Conservation (phyloP, 176 grass and related monocot genomes). For the Phyllostachys edulis region DNA sequence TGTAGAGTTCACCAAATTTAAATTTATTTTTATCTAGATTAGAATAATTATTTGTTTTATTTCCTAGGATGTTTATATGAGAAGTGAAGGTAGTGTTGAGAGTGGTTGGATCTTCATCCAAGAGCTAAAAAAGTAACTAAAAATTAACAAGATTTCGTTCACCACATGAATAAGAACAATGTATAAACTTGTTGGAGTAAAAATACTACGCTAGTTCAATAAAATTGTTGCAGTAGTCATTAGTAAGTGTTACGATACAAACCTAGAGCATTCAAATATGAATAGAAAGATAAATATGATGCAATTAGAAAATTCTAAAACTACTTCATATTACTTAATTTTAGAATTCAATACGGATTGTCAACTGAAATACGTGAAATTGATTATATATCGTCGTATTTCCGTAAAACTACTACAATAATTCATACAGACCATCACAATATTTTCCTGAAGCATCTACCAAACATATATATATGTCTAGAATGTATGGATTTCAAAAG, state of each 20-base stretch:
- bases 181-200: neutral
- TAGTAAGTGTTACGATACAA: neutral
- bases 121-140: too few species aligned
- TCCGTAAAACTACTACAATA: neutral
- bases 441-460: neutral
- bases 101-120: too few species aligned
- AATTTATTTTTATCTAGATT: too few species aligned
- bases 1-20: too few species aligned
- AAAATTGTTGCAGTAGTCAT: neutral
- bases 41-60: too few species aligned
- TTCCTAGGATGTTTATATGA: too few species aligned
- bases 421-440: neutral
- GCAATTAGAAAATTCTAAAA: neutral
- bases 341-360: neutral
- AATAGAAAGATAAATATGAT: neutral
- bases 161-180: neutral
- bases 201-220: neutral
- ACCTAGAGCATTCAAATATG: neutral
- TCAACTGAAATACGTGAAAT: neutral
- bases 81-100: too few species aligned
- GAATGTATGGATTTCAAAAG: neutral
- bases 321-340: neutral
- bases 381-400: neutral
- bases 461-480: neutral
- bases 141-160: too few species aligned